Evolutionary conservation across 768 basidiomycete species (phyloP).

Genomic region (Suillus clintonianus): DNA sequence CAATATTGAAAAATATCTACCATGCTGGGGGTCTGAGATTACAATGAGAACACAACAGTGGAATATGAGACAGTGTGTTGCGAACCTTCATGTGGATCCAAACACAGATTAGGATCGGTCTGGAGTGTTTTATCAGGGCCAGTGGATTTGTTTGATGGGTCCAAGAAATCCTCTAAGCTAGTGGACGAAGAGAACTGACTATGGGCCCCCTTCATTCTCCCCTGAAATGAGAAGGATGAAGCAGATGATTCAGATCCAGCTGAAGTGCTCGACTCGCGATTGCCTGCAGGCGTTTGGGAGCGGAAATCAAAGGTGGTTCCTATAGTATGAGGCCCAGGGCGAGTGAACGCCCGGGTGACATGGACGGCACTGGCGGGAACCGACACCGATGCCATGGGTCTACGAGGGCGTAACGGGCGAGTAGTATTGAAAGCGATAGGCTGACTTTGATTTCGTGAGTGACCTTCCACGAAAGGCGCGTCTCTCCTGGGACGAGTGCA

Average conservation of each 20-base stretch:
- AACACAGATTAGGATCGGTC: neutral
- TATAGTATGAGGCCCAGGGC: neutral
- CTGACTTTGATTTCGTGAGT: conserved; percentile 1
- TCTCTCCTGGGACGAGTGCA: conserved; percentile 4
- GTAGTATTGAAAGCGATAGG: neutral
- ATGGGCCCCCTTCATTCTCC: conserved; percentile 33
- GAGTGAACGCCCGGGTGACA: conserved; percentile 1
- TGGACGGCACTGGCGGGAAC: neutral
- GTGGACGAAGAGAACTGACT: conserved; percentile 44
- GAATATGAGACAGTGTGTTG: neutral
- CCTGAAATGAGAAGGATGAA: conserved; percentile 38
- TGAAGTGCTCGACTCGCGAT: conserved; percentile 1
- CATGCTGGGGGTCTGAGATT: neutral
- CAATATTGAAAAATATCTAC: conserved; percentile 6
- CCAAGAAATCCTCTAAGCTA: conserved; percentile 44
- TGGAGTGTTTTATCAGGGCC: neutral
- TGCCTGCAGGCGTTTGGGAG: neutral
- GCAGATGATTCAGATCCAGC: conserved; percentile 27
- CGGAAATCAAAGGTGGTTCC: neutral
- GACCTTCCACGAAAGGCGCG: conserved; percentile 1
- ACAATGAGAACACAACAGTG: neutral
- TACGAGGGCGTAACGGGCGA: conserved; percentile 25
- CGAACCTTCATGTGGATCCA: neutral
- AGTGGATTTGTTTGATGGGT: neutral
- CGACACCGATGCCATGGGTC: conserved; percentile 20